Evolutionary conservation across 106 monocot genomes (phyloP), one percentile per base, ranked within the genome.

Genomic region (Phalaenopsis aphrodite): DNA sequence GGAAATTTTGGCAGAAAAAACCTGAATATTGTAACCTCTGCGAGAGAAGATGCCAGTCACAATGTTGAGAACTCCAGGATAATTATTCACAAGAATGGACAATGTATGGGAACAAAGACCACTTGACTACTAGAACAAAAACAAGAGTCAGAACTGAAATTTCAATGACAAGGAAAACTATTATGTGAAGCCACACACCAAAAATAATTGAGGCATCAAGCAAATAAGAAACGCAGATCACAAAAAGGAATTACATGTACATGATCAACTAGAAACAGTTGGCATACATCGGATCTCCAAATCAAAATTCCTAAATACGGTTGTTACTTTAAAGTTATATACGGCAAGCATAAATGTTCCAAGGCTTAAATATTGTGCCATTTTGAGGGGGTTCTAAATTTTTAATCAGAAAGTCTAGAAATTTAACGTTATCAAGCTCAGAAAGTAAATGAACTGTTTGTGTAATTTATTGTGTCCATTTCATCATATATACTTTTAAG

Each of bases 1-100:
- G 5, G 17, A 42, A 46, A 72, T 17, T 67, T 16, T 11, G 72
- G 43, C 21, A 38, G 14, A 8, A 58, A 4, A 66, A 82, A 95
- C 97, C 97, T 98, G 98, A 88, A 94, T 94, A 72, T 95, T 99
- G 84, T 99, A 99, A 49, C 98, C 98, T 84, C 98, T 91, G 0
- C 98, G 90, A 84, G 98, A 83, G 85, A 99, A 94, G 80, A 99
- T 94, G 57, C 98, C 94, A 17, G 94, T 93, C 12, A 99, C 91
- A 61, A 91, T 85, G 75, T 93, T 99, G 58, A 95, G 88, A 76
- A 99, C 98, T 77, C 98, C 98, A 71, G 98, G 91, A 80, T 72
- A 76, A 82, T 99, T 89, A 82, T 87, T 99, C 41, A 99, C 98
- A 65, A 99, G 91, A 76, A 99, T 91, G 18, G 94, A 93, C 58